Evolutionary conservation across 805 yeast genomes (phyloP), one percentile per base, ranked within the genome.

Genomic region (Pichia deserticola): DNA sequence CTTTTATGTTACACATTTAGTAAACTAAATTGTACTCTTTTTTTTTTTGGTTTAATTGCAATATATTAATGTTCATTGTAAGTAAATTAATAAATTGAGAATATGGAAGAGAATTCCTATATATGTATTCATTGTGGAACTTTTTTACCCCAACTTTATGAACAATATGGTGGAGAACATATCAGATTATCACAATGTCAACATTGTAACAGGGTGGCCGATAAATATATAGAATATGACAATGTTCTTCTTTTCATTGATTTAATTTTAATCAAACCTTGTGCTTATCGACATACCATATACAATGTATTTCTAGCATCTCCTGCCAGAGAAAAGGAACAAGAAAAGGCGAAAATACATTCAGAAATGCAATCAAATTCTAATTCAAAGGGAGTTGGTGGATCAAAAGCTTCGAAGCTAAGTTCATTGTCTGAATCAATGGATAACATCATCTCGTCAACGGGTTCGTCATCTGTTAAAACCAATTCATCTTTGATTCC

Each of bases 141-240:
- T 38, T 79, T 83, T 4, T 84, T 83, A 36, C 71, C 73, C 15
- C 72, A 85, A 1, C 74, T 90, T 36, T 92, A 78, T 68, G 82
- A 84, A 27, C 74, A 73, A 56, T 90, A 86, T 65, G 79, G 90
- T 32, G 82, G 84, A 51, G 81, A 82, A 42, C 89, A 89, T 58
- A 87, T 92, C 44, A 81, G 86, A 55, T 75, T 89, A 37, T 83
- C 95, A 0, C 81, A 82, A 34, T 93, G 98, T 60, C 68, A 78
- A 3, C 63, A 68, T 32, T 93, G 99, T 64, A 74, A 78, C 33
- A 72, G 75, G 45, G 81, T 86, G 27, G 95, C 89, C 3, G 99
- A 93, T 66, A 84, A 86, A 62, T 93, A 93, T 67, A 83, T 92
- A 33, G 99, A 93, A 64, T 84, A 81, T 55, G 99, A 93, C 64